phyloP scores from a whole-genome alignment of 2,329 filamentous ascomycete genomes.

The Aspergillus cejpii region DNA sequence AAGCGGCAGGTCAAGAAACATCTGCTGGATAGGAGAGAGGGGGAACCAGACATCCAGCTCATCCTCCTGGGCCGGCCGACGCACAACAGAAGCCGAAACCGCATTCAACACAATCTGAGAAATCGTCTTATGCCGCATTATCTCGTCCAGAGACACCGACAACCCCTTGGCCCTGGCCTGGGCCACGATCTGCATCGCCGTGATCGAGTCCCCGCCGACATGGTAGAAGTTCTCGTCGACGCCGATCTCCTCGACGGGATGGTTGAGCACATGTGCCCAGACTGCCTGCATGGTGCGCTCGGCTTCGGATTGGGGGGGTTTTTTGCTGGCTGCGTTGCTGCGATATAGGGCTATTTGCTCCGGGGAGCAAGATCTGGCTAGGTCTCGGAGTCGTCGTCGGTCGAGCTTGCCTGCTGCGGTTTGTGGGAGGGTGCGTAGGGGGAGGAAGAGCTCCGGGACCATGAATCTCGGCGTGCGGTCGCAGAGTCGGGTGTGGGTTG shows the following conservation, averaged over 20 bases:
- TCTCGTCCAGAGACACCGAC: neutral
- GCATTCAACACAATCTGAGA: neutral
- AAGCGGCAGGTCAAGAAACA: neutral
- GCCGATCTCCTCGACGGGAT: slow-evolving; percentile 1
- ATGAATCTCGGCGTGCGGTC: slow-evolving; percentile 13
- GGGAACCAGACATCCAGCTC: neutral
- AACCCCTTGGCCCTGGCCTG: neutral
- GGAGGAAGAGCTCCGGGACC: slow-evolving; percentile 17
- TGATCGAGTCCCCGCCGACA: slow-evolving; percentile 16
- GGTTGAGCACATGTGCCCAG: neutral
- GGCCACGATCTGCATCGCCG: slow-evolving; percentile 15
- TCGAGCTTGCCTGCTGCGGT: slow-evolving; percentile 20
- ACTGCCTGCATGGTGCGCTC: slow-evolving; percentile 3
- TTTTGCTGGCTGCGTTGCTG: neutral
- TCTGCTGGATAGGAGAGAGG: neutral
- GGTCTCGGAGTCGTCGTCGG: slow-evolving; percentile 12
- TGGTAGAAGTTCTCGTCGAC: slow-evolving; percentile 1
- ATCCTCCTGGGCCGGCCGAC: neutral
- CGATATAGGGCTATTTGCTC: neutral
- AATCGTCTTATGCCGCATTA: neutral
- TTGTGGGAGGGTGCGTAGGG: slow-evolving; percentile 13
- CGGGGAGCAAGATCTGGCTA: neutral
- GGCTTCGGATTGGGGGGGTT: neutral
- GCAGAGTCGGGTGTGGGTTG: neutral
- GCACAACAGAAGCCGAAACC: neutral